Percentiles rank a stretch among this genome's conserved stretches.
These are phyloP conservation scores for Fremontodendron californicum DNA, from an alignment of 345 rosid genomes.

Conservation along the genomic window DNA sequence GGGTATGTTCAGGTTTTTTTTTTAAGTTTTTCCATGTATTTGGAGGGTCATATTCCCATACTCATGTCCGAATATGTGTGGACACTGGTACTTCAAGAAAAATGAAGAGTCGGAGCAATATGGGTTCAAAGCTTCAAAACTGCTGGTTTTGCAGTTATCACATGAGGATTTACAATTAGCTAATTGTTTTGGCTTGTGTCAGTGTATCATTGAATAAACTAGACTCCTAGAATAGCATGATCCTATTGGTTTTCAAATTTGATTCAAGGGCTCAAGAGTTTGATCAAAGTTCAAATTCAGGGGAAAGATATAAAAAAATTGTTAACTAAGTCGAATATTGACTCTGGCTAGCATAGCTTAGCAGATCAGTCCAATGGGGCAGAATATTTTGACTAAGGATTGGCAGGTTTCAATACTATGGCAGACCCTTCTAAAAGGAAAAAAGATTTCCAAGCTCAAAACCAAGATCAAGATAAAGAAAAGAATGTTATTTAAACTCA, in stretches of 20 bases:
- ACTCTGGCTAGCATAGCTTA: not conserved
- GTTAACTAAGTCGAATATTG: not conserved
- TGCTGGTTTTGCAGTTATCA: not conserved
- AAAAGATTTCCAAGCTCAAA: conserved; percentile 7
- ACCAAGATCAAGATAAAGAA: not conserved
- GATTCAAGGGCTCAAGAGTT: not conserved
- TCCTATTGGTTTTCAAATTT: not conserved
- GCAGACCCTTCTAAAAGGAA: not conserved
- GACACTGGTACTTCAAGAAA: too few species aligned
- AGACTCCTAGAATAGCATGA: conserved; percentile 5
- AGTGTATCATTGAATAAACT: not conserved
- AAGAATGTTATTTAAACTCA: not conserved
- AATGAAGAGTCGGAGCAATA: too few species aligned
- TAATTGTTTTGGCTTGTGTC: not conserved
- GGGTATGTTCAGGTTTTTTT: too few species aligned
- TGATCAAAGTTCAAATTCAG: not conserved
- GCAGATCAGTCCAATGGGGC: not conserved
- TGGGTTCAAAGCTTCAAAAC: too few species aligned
- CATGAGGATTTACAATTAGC: not conserved
- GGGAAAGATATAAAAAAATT: not conserved
- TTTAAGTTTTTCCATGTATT: too few species aligned
- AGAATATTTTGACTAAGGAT: not conserved
- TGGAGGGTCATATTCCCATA: too few species aligned
- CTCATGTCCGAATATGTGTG: too few species aligned
- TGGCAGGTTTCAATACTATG: not conserved